A percentile compares a stretch with the other conserved stretches of the same genome.
Conservation (phyloP, 306 rosid species). For the Potentilla sterilis region DNA sequence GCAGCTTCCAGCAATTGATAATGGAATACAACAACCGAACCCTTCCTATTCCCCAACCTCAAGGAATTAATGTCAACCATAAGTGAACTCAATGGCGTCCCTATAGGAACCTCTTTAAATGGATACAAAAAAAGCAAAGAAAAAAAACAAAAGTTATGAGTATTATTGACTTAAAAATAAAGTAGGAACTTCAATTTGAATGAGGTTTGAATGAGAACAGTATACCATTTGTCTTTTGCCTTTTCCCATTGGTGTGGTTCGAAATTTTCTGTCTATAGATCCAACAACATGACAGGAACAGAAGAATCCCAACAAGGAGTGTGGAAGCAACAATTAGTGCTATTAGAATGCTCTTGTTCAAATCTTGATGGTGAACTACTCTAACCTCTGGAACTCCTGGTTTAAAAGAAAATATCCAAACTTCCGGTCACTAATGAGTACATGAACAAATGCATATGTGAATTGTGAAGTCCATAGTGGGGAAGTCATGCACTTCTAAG, state of each 20-base stretch:
- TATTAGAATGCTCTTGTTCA: conserved; percentile 65
- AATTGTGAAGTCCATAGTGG: not conserved
- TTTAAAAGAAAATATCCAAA: conserved; percentile 19
- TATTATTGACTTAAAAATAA: conserved; percentile 13
- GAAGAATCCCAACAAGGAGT: conserved; percentile 61
- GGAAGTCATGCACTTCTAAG: not conserved
- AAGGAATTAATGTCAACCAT: conserved; percentile 54
- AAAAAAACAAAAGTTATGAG: conserved; percentile 4
- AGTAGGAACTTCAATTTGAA: conserved; percentile 8
- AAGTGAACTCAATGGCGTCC: conserved; percentile 37
- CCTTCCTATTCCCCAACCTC: conserved; percentile 59
- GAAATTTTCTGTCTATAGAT: conserved; percentile 39
- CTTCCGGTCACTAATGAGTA: not conserved
- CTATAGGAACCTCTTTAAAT: conserved; percentile 55
- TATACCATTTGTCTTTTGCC: conserved; percentile 51
- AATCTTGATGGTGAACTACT: conserved; percentile 60
- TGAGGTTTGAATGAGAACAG: conserved; percentile 15
- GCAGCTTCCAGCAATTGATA: conserved; percentile 72
- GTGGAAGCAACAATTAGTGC: conserved; percentile 66
- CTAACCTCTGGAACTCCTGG: conserved; percentile 52
- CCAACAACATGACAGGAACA: conserved; percentile 53
- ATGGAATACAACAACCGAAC: conserved; percentile 59
- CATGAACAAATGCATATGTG: not conserved
- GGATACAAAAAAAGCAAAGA: conserved; percentile 13
- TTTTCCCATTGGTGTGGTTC: conserved; percentile 34